phyloP scores from a whole-genome alignment of 768 basidiomycete species.

The Tephrocybe sp. region DNA sequence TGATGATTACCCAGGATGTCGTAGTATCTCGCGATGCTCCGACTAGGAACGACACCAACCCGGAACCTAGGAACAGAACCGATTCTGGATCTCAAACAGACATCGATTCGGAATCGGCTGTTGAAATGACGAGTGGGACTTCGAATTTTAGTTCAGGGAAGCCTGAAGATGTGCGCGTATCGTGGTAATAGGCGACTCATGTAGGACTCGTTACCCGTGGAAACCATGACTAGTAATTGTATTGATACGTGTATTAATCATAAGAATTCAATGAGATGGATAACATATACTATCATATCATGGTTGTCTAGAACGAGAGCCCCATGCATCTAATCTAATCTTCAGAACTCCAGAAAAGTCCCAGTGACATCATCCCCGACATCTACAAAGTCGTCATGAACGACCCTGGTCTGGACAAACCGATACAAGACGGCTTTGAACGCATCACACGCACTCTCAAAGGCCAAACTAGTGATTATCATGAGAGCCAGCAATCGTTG shows the following conservation, averaged over 20 bases:
- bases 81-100: neutral
- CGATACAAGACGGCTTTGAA: neutral
- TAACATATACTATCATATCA: too few species aligned
- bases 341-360: too few species aligned
- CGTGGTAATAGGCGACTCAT: too few species aligned
- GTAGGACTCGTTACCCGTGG: too few species aligned
- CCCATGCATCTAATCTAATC: too few species aligned
- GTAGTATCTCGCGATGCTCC: slow-evolving; percentile 5
- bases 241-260: too few species aligned
- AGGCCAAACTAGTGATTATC: neutral
- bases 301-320: too few species aligned
- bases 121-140: neutral
- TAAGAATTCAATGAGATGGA: too few species aligned
- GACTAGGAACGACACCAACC: neutral
- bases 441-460: neutral
- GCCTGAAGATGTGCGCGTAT: neutral
- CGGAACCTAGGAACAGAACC: neutral
- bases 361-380: too few species aligned
- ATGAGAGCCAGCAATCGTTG: neutral
- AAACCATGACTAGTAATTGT: too few species aligned
- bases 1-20: slow-evolving; percentile 14
- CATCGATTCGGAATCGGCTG: slow-evolving; percentile 1
- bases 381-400: neutral
- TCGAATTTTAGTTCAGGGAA: neutral
- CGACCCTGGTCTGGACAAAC: neutral